Evolutionary conservation across 192 early-diverging fungal species (phyloP), one percentile per base, ranked within the genome.

Genomic region (Linnemannia exigua): DNA sequence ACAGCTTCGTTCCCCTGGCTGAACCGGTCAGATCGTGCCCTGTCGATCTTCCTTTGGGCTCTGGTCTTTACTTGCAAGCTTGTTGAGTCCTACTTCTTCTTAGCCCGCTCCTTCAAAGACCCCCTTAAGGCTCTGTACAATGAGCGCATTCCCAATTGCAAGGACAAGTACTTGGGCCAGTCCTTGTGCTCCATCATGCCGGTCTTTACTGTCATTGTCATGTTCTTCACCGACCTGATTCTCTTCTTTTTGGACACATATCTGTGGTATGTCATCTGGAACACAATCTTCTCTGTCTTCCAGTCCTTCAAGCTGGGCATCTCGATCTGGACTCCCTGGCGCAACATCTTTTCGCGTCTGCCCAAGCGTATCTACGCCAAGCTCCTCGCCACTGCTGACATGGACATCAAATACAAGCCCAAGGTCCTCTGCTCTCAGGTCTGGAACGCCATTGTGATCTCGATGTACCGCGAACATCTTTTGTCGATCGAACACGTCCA

Each of bases 251-350:
- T 96, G 58, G 95, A 96, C 73, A 97, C 96, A 0, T 97, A 97
- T 77, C 89, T 97, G 76, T 97, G 96, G 95, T 97, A 95, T 74
- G 94, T 96, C 35, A 95, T 96, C 52, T 96, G 95, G 95, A 95
- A 94, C 81, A 95, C 95, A 1, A 76, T 94, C 58, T 95, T 97
- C 67, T 96, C 95, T 5, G 94, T 96, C 35, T 91, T 90, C 37
- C 91, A 92, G 61, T 93, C 95, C 8, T 95, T 97, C 71, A 92
- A 93, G 54, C 91, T 95, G 9, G 96, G 95, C 28, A 90, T 96
- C 33, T 96, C 95, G 16, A 94, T 95, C 77, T 95, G 95, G 94
- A 93, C 95, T 5, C 93, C 95, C 20, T 95, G 95, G 95, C 90
- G 95, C 76, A 94, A 95, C 69, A 93, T 95, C 70, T 96, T 96